Evolutionary conservation across 352 stramenopile genomes (phyloP), one percentile per base, ranked within the genome.

Genomic region (Globisporangium alternatum): DNA sequence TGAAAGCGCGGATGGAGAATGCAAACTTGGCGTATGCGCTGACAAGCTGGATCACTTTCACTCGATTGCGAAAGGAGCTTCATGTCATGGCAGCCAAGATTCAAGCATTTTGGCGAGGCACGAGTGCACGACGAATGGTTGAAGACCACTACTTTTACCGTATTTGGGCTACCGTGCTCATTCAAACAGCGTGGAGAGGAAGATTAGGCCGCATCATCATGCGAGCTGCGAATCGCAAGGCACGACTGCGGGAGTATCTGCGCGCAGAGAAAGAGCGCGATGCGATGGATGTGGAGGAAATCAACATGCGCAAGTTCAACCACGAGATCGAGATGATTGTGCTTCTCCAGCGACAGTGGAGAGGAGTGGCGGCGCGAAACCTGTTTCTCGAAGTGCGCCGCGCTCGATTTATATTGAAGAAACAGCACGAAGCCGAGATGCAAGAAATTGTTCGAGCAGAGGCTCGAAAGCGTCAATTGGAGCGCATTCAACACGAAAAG

Each of bases 111-210:
- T 95, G 83, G 83, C 81, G 86, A 10, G 83, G 86, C 2, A 57
- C 78, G 7, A 12, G 64, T 1, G 62, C 68, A 28, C 77, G 86
- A 1, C 77, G 83, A 0, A 41, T 64, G 2, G 60, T 77, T 5
- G 86, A 95, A 70, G 78, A 95, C 52, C 59, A 78, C 22, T 91
- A 77, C 70, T 88, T 81, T 9, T 74, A 74, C 21, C 62, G 68
- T 21, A 56, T 90, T 1, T 95, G 86, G 86, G 86, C 86, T 0
- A 65, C 74, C 0, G 74, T 92, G 17, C 58, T 88, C n/a, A 81
- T 92, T 33, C 83, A 95, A 47, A 91, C 73, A 5, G 76, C 77
- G 5, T 95, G 83, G 83, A 76, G 86, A 10, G 73, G 81, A 10
- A 68, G 83, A 1, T 63, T 95, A n/a, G 77, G 71, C 0, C 74